Percentiles rank a stretch among this genome's conserved stretches.
phyloP scores from a whole-genome alignment of 768 basidiomycete species.

The Psilocybe cyanescens region DNA sequence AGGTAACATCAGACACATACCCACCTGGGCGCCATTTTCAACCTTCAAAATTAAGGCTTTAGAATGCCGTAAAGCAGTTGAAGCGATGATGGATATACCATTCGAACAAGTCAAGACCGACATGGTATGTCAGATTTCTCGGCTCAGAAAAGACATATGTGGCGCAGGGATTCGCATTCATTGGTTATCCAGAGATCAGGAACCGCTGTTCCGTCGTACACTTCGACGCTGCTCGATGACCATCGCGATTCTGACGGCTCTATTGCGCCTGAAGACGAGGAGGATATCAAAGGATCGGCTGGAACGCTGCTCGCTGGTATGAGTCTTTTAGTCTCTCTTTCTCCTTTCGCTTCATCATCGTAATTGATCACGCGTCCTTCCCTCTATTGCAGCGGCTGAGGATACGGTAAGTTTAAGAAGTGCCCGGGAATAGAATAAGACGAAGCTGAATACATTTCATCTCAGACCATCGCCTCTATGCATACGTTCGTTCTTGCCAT shows the following conservation, averaged over 20 bases:
- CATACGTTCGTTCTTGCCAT: constrained; percentile 26
- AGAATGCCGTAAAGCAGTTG: constrained; percentile 45
- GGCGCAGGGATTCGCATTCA: constrained; percentile 19
- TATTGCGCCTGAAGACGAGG: constrained; percentile 45
- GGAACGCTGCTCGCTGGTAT: constrained; percentile 55
- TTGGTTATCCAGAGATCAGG: constrained; percentile 39
- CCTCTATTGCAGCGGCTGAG: constrained; percentile 20
- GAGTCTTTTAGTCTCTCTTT: constrained; percentile 11
- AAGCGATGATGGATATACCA: constrained; percentile 52
- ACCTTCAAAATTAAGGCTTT: constrained; percentile 49
- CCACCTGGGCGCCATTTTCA: constrained; percentile 52
- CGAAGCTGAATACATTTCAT: neutral
- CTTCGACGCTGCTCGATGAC: constrained; percentile 45
- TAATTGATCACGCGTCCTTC: constrained; percentile 18
- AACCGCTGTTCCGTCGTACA: constrained; percentile 46
- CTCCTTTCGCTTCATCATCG: constrained; percentile 12
- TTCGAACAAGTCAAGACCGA: constrained; percentile 53
- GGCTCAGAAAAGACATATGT: constrained; percentile 8
- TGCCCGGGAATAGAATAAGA: neutral
- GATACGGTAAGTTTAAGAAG: constrained; percentile 30
- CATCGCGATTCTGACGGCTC: constrained; percentile 37
- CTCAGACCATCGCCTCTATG: constrained; percentile 53
- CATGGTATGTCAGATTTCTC: constrained; percentile 38
- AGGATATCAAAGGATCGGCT: constrained; percentile 60
- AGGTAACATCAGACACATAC: constrained; percentile 41